These are phyloP conservation scores for Protomyces gravidus DNA, from an alignment of 1,139 yeast species.

Conservation along the genomic window DNA sequence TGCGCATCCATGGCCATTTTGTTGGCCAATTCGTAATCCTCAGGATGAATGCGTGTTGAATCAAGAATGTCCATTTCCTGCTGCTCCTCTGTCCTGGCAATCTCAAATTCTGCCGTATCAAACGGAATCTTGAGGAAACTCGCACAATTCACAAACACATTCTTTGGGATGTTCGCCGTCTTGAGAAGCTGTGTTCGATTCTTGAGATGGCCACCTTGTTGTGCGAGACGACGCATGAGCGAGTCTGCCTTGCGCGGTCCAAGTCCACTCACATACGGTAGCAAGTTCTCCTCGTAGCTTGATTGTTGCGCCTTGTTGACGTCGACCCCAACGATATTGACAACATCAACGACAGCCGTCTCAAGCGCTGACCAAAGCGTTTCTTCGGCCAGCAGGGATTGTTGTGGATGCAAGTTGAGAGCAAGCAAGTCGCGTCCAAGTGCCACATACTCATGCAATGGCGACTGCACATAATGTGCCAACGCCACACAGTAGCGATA, in stretches of 20 bases:
- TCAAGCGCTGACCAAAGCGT: constrained; percentile 64
- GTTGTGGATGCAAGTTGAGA: constrained; percentile 70
- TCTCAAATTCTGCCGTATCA: constrained; percentile 43
- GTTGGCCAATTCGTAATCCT: constrained; percentile 89
- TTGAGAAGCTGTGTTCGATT: constrained; percentile 77
- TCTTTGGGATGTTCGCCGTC: constrained; percentile 70
- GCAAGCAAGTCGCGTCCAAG: constrained; percentile 61
- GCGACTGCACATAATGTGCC: constrained; percentile 87
- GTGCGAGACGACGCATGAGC: constrained; percentile 71
- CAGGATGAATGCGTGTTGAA: constrained; percentile 95
- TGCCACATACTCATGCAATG: constrained; percentile 80
- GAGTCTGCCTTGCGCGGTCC: constrained; percentile 96
- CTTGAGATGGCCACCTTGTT: constrained; percentile 63
- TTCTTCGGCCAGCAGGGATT: constrained; percentile 64
- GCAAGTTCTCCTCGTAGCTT: constrained; percentile 60
- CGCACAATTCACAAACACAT: constrained; percentile 84
- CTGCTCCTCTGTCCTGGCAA: constrained; percentile 48
- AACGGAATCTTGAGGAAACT: constrained; percentile 81
- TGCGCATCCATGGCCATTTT: constrained; percentile 98
- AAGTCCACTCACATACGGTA: constrained; percentile 80
- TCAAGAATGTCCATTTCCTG: constrained; percentile 66
- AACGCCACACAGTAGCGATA: constrained; percentile 84
- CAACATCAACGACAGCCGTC: constrained; percentile 81
- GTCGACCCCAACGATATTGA: constrained; percentile 87
- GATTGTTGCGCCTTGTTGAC: constrained; percentile 84